phyloP scores from a whole-genome alignment of 305 asterid genomes.

The Fraxinus greggii region DNA sequence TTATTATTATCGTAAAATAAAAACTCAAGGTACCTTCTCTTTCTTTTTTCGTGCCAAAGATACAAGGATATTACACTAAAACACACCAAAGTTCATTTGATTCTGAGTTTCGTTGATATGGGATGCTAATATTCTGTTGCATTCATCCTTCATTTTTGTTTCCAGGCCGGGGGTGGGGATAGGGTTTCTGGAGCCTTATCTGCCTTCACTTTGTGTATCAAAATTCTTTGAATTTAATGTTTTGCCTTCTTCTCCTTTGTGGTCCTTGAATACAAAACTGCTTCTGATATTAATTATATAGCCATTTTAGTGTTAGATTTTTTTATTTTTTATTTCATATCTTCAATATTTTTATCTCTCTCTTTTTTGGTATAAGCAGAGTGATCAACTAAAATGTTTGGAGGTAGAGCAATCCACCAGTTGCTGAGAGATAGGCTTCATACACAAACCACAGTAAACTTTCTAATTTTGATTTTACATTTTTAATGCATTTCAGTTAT shows the following conservation, averaged over 20 bases:
- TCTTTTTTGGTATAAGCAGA: slow-evolving; percentile 30
- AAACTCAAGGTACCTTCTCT: not conserved
- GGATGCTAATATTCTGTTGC: not conserved
- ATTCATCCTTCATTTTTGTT: not conserved
- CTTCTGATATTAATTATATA: not conserved
- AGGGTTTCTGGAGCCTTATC: not conserved
- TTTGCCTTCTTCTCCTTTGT: not conserved
- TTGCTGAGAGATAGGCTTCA: slow-evolving; percentile 59
- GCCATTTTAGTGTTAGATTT: not conserved
- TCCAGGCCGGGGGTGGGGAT: not conserved
- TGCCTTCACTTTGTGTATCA: not conserved
- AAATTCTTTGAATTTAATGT: too few relatives aligned
- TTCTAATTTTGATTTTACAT: not conserved
- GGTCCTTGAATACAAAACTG: not conserved
- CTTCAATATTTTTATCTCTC: not conserved
- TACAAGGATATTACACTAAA: not conserved
- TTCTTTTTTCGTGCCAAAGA: not conserved
- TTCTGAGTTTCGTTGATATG: not conserved
- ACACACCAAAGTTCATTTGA: not conserved
- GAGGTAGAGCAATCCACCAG: slow-evolving; percentile 58
- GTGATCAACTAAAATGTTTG: slow-evolving; percentile 54
- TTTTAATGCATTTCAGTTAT: slow-evolving; percentile 3
- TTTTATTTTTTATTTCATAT: not conserved
- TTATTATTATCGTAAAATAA: too few relatives aligned
- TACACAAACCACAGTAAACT: slow-evolving; percentile 46